Percentiles rank a stretch among this genome's conserved stretches.
Evolutionary conservation across 257 asterid genomes (phyloP).

Genomic region (Salvia miltiorrhiza): DNA sequence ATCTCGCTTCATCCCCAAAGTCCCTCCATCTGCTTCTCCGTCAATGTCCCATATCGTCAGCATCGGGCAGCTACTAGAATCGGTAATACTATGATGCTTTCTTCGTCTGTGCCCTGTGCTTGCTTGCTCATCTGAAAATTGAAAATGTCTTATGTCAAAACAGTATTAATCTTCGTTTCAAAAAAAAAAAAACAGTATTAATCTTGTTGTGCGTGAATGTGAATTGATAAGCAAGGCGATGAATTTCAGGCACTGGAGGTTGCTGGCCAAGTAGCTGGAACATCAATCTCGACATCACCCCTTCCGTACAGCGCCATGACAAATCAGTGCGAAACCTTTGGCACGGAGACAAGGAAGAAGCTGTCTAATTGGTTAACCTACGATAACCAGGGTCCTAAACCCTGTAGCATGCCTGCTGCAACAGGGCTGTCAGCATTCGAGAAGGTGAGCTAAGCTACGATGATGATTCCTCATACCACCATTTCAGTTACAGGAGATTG

Average conservation of each 20-base stretch:
- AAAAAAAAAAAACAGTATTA: too few species aligned
- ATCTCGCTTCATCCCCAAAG: slow-evolving; percentile 64
- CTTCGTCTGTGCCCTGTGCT: neutral
- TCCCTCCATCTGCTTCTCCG: slow-evolving; percentile 77
- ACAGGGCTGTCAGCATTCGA: slow-evolving; percentile 41
- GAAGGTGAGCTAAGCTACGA: slow-evolving; percentile 47
- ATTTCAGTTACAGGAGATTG: too few species aligned
- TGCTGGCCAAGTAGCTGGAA: slow-evolving; percentile 99
- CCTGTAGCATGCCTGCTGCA: slow-evolving; percentile 28
- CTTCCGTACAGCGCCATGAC: slow-evolving; percentile 87
- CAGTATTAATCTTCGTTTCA: too few species aligned
- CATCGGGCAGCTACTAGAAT: slow-evolving; percentile 90
- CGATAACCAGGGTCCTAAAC: slow-evolving; percentile 39
- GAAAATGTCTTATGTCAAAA: neutral
- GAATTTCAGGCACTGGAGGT: slow-evolving; percentile 88
- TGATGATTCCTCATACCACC: neutral
- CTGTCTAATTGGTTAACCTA: slow-evolving; percentile 81
- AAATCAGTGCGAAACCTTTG: slow-evolving; percentile 85
- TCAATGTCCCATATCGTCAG: slow-evolving; percentile 80
- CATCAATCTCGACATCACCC: slow-evolving; percentile 85
- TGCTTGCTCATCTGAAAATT: neutral
- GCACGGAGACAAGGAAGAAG: slow-evolving; percentile 85
- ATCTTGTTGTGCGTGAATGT: too few species aligned
- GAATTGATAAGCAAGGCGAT: neutral
- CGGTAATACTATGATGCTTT: slow-evolving; percentile 41